Percentiles rank a stretch among this genome's conserved stretches.
These are phyloP conservation scores for Trichoderma hamatum DNA, from an alignment of 2,329 filamentous ascomycete species.

Conservation along the genomic window DNA sequence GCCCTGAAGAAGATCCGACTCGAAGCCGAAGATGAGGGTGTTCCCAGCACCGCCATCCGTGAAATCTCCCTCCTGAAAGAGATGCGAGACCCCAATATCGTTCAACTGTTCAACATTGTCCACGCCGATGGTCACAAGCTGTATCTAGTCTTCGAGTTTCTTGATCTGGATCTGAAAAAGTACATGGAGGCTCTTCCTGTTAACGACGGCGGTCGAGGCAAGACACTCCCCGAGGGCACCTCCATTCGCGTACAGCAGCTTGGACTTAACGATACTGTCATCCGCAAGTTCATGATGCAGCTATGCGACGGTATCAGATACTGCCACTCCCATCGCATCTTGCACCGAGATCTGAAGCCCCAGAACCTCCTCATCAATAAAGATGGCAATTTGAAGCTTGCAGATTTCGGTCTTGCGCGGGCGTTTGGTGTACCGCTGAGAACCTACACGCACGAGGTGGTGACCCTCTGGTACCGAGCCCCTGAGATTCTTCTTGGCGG, in stretches of 20 bases:
- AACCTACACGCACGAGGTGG: constrained; percentile 94
- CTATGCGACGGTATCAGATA: constrained; percentile 82
- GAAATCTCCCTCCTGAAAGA: constrained; percentile 94
- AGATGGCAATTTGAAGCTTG: constrained; percentile 86
- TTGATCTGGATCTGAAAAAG: constrained; percentile 90
- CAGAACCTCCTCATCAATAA: constrained; percentile 87
- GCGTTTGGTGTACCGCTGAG: constrained; percentile 89
- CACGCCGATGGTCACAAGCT: constrained; percentile 94
- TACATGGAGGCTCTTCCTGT: constrained; percentile 92
- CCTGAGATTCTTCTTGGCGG: constrained; percentile 90
- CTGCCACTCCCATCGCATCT: constrained; percentile 84
- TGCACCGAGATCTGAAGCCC: constrained; percentile 88
- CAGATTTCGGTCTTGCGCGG: constrained; percentile 85
- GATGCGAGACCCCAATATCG: constrained; percentile 90
- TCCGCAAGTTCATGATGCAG: constrained; percentile 93
- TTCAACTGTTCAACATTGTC: constrained; percentile 86
- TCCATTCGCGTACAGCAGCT: constrained; percentile 65
- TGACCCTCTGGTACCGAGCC: constrained; percentile 90
- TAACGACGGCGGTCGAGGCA: constrained; percentile 81
- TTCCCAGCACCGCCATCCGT: constrained; percentile 89
- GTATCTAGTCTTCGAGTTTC: constrained; percentile 89
- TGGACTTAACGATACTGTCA: constrained; percentile 76
- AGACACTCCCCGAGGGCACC: constrained; percentile 78
- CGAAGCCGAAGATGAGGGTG: constrained; percentile 92
- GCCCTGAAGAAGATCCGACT: constrained; percentile 95